Percentiles rank a stretch among this genome's conserved stretches.
These are phyloP conservation scores for Mortierella antarctica DNA, from an alignment of 192 early-diverging fungal genomes.

Conservation along the genomic window DNA sequence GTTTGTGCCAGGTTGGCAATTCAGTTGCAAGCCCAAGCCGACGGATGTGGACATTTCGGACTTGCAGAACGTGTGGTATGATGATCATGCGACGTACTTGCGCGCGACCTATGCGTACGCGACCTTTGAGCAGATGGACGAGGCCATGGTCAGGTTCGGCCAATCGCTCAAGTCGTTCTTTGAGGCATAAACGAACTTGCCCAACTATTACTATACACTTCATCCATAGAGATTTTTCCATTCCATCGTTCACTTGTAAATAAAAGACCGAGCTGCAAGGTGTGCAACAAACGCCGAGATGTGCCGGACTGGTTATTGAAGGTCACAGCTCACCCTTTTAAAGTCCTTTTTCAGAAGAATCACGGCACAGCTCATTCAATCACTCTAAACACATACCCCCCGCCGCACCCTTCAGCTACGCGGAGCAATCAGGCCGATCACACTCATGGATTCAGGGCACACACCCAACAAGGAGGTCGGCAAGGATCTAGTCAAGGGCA, in stretches of 20 bases:
- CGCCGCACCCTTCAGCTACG: too few species aligned
- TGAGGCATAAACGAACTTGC: slow-evolving; percentile 3
- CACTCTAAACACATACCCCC: too few species aligned
- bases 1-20: slow-evolving; percentile 70
- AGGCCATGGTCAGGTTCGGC: slow-evolving; percentile 61
- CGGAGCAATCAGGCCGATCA: too few species aligned
- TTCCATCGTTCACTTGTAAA: neutral
- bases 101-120: slow-evolving; percentile 73
- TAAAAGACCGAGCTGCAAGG: neutral
- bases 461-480: slow-evolving; percentile 29
- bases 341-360: too few species aligned
- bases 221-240: neutral
- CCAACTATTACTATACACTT: neutral
- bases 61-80: slow-evolving; percentile 35
- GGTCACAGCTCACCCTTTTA: too few species aligned
- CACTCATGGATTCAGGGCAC: slow-evolving; percentile 15
- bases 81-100: slow-evolving; percentile 63
- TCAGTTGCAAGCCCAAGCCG: slow-evolving; percentile 59
- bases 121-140: slow-evolving; percentile 63
- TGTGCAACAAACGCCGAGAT: too few species aligned
- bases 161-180: slow-evolving; percentile 23
- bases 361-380: too few species aligned
- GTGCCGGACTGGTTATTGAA: too few species aligned
- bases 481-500: slow-evolving; percentile 43
- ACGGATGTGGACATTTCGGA: slow-evolving; percentile 22